Percentiles rank a stretch among this genome's conserved stretches.
phyloP scores from a whole-genome alignment of 2,329 filamentous ascomycete genomes.

The Colletotrichum limetticola region DNA sequence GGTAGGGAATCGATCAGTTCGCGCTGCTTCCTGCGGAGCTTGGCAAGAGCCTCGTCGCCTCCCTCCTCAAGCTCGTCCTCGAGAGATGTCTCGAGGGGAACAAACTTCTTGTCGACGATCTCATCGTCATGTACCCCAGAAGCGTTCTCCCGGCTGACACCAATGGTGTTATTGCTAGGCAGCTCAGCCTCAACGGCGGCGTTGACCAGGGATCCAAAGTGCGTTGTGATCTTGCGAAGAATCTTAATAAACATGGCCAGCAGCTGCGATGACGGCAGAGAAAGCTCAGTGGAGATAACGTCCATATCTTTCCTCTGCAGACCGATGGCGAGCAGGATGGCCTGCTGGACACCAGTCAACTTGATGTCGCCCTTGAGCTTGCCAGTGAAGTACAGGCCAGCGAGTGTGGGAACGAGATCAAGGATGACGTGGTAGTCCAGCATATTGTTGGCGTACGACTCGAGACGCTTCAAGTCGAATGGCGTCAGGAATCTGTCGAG shows the following conservation, averaged over 20 bases:
- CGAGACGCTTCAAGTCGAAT: slow-evolving; percentile 93
- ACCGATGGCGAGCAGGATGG: slow-evolving; percentile 89
- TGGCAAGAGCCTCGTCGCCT: slow-evolving; percentile 78
- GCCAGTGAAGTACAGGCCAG: slow-evolving; percentile 86
- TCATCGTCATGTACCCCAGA: slow-evolving; percentile 77
- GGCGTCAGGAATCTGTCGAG: slow-evolving; percentile 85
- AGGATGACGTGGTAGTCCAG: slow-evolving; percentile 98
- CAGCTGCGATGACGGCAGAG: slow-evolving; percentile 79
- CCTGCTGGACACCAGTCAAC: slow-evolving; percentile 84
- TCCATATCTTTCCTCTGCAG: slow-evolving; percentile 91
- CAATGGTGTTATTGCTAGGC: slow-evolving; percentile 66
- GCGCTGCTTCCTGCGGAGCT: slow-evolving; percentile 82
- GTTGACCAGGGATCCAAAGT: slow-evolving; percentile 81
- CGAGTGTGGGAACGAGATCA: slow-evolving; percentile 87
- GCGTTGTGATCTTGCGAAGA: slow-evolving; percentile 83
- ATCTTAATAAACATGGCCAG: slow-evolving; percentile 99
- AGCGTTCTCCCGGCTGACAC: slow-evolving; percentile 68
- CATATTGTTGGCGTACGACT: slow-evolving; percentile 96
- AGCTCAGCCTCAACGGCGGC: slow-evolving; percentile 77
- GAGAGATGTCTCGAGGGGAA: slow-evolving; percentile 76
- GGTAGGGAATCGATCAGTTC: slow-evolving; percentile 92
- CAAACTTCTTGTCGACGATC: slow-evolving; percentile 71
- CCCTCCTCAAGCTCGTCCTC: slow-evolving; percentile 88
- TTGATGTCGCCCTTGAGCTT: slow-evolving; percentile 74
- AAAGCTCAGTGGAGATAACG: slow-evolving; percentile 80